Evolutionary conservation across 768 basidiomycete genomes (phyloP), one percentile per base, ranked within the genome.

Genomic region (Multifurca ochricompacta): DNA sequence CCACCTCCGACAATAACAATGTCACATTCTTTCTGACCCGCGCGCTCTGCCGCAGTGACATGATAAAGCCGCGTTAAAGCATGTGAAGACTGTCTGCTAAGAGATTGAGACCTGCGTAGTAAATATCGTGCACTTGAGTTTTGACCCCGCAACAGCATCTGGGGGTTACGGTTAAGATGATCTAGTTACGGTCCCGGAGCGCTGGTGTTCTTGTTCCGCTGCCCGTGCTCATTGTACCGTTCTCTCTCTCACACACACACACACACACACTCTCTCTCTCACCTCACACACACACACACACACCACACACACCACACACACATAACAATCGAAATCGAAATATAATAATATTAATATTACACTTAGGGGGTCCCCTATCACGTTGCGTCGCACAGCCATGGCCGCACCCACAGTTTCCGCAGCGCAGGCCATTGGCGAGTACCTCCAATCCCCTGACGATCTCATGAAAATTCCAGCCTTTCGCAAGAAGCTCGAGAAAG

Each of bases 1-100:
- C 94, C 95, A 25, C 91, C 96, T 16, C 96, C 95, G 23, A 98
- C 90, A 62, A 98, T 88, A 19, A 95, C 89, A 31, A 98, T 77
- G 67, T 98, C 96, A 60, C 78, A 83, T 34, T 87, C 78, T 55
- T 79, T 71, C 23, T 36, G 25, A 27, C 23, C 48, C 5, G 36
- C 3, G 21, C 3, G 3, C 3, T 27, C 16, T 14, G 6, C 18
- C 16, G 25, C n/a, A 8, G 16, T 31, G 4, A 2, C 19, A 35
- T 37, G 51, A 25, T 41, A 35, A 27, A 34, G 10, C 19, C 50
- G 30, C 4, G 13, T 2, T 3, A 3, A 14, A 10, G 32, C 23
- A 19, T 7, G 21, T 6, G 9, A 0, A 0, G 37, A 19, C 18
- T 14, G 4, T 54, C 53, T 43, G 14, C 19, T 16, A 2, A 2